Percentiles rank a stretch among this genome's conserved stretches.
phyloP scores from a whole-genome alignment of 495 filamentous ascomycete species.

The Neurospora cerealis region DNA sequence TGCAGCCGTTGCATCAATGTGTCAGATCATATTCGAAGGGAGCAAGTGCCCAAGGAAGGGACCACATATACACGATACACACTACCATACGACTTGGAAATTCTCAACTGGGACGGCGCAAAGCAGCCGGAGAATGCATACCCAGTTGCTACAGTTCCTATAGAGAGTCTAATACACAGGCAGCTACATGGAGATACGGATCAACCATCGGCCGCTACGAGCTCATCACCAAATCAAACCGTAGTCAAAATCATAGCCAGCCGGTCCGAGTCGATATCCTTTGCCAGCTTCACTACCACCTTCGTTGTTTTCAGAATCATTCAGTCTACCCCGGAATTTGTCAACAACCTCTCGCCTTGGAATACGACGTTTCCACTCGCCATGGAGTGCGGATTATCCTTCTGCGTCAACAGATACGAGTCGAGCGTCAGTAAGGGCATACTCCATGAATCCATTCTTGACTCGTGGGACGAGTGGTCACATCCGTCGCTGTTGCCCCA shows the following conservation, averaged over 20 bases:
- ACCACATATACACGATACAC: neutral
- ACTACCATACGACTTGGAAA: neutral
- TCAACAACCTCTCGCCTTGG: neutral
- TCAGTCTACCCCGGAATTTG: neutral
- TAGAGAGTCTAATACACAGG: neutral
- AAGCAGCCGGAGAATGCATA: neutral
- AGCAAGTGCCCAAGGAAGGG: neutral
- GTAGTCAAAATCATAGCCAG: neutral
- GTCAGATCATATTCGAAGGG: neutral
- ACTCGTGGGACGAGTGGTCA: neutral
- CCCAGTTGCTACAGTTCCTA: no score
- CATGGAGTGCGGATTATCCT: neutral
- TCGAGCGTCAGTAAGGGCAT: neutral
- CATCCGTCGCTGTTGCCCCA: neutral
- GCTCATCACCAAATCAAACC: neutral
- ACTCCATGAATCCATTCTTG: neutral
- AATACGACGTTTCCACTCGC: neutral
- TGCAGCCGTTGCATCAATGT: neutral
- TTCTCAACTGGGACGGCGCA: neutral
- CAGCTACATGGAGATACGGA: neutral
- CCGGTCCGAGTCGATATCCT: neutral
- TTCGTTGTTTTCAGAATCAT: neutral
- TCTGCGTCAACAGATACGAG: neutral
- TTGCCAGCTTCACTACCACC: neutral
- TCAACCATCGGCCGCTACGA: neutral